Conservation (phyloP, 805 yeast species). For the Candida khao-thaluensis region DNA sequence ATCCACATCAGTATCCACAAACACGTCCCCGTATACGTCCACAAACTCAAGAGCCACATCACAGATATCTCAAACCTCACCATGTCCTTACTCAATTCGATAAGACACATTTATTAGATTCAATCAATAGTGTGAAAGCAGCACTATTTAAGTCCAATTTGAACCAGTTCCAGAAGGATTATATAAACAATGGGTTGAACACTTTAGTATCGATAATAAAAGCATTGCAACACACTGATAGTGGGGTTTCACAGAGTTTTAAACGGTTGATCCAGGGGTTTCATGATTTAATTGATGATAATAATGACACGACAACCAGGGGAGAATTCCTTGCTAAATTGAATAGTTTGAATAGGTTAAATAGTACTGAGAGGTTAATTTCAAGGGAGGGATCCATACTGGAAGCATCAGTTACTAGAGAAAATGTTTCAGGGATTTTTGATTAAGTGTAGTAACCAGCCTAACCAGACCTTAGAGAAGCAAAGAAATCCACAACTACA, state of each 20-base stretch:
- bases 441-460: too few species aligned
- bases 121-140: neutral
- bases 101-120: slow-evolving; percentile 4
- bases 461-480: too few species aligned
- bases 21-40: neutral
- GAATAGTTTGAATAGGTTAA: slow-evolving; percentile 1
- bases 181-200: slow-evolving; percentile 8
- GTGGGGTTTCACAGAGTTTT: slow-evolving; percentile 2
- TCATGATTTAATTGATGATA: slow-evolving; percentile 6
- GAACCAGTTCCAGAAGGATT: slow-evolving; percentile 13
- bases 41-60: slow-evolving; percentile 2
- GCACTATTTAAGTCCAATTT: slow-evolving; percentile 1
- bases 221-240: slow-evolving; percentile 3
- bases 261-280: slow-evolving; percentile 2
- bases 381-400: slow-evolving; percentile 2
- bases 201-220: slow-evolving; percentile 10
- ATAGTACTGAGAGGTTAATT: slow-evolving; percentile 1
- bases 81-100: slow-evolving; percentile 7
- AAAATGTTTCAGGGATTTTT: slow-evolving; percentile 7
- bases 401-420: slow-evolving; percentile 8
- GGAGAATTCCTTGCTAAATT: slow-evolving; percentile 1
- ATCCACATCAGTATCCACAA: too few species aligned
- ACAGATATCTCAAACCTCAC: slow-evolving; percentile 2
- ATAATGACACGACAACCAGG: neutral
- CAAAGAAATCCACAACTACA: too few species aligned